Conservation (phyloP, 2,329 filamentous ascomycete genomes). For the Chaetomiaceae sp. region DNA sequence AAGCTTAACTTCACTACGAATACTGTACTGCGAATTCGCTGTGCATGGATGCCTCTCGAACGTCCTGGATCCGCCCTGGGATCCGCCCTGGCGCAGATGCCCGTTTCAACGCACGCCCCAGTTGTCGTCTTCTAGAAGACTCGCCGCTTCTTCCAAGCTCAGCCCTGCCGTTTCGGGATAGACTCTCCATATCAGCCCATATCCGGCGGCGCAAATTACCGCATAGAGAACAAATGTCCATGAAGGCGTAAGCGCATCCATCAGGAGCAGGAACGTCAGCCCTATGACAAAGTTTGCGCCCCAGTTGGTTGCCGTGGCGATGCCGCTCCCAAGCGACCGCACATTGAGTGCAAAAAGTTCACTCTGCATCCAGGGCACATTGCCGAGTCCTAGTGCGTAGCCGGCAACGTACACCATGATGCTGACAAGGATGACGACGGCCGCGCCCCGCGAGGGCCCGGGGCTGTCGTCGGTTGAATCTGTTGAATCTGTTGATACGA, state of each 20-base stretch:
- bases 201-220: slow-evolving; percentile 62
- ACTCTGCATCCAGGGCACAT: slow-evolving; percentile 93
- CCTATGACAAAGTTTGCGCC: slow-evolving; percentile 80
- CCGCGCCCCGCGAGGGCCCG: slow-evolving; percentile 33
- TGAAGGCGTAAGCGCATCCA: slow-evolving; percentile 67
- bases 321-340: slow-evolving; percentile 65
- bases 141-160: slow-evolving; percentile 73
- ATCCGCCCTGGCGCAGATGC: no score
- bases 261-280: slow-evolving; percentile 81
- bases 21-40: slow-evolving; percentile 1
- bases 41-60: slow-evolving; percentile 11
- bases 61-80: slow-evolving; percentile 13
- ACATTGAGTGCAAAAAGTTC: slow-evolving; percentile 81
- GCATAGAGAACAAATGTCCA: slow-evolving; percentile 84
- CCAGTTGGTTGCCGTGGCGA: slow-evolving; percentile 83
- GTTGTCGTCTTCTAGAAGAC: slow-evolving; percentile 64
- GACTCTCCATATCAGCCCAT: slow-evolving; percentile 63
- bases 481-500: slow-evolving; percentile 32
- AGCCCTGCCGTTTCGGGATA: slow-evolving; percentile 86
- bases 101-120: slow-evolving; percentile 60
- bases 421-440: slow-evolving; percentile 62
- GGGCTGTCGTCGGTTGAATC: slow-evolving; percentile 6
- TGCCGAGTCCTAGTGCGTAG: slow-evolving; percentile 84
- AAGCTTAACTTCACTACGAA: slow-evolving; percentile 11
- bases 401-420: slow-evolving; percentile 80